Percentiles rank a stretch among this genome's conserved stretches.
Evolutionary conservation across 2,329 filamentous ascomycete genomes (phyloP).

Genomic region (Sporothrix brunneoviolacea): DNA sequence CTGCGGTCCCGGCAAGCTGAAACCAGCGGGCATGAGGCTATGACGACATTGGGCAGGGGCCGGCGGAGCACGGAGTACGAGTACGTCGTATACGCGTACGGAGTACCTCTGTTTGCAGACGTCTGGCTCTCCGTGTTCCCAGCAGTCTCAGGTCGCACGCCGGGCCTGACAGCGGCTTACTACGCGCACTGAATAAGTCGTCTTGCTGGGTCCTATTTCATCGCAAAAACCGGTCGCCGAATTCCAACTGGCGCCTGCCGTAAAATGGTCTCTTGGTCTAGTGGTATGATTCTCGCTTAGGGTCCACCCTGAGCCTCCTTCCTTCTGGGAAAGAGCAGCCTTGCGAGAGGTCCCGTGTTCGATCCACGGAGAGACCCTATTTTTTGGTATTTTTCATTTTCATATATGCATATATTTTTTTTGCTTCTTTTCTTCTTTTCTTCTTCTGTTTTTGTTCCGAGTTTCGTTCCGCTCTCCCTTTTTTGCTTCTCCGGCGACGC

Average conservation of each 20-base stretch:
- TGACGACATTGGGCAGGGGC: constrained; percentile 7
- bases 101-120: too few species aligned
- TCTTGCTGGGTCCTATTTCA: too few species aligned
- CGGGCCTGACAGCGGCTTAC: too few species aligned
- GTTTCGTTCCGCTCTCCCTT: neutral
- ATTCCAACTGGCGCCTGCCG: neutral
- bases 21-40: constrained; percentile 1
- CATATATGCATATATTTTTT: neutral
- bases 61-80: neutral
- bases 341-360: constrained; percentile 13
- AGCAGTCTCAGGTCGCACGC: too few species aligned
- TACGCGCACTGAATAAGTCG: too few species aligned
- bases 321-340: neutral
- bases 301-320: constrained; percentile 25
- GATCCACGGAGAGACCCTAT: constrained; percentile 13
- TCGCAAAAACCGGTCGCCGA: too few species aligned
- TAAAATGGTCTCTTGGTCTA: constrained; percentile 34
- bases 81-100: too few species aligned
- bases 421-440: neutral
- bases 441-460: too few species aligned
- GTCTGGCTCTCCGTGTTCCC: too few species aligned
- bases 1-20: neutral
- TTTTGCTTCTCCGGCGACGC: too few species aligned
- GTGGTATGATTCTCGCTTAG: constrained; percentile 62
- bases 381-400: constrained; percentile 2